Conservation (phyloP, 1,284 basidiomycete species). For the Mixia osmundae region DNA sequence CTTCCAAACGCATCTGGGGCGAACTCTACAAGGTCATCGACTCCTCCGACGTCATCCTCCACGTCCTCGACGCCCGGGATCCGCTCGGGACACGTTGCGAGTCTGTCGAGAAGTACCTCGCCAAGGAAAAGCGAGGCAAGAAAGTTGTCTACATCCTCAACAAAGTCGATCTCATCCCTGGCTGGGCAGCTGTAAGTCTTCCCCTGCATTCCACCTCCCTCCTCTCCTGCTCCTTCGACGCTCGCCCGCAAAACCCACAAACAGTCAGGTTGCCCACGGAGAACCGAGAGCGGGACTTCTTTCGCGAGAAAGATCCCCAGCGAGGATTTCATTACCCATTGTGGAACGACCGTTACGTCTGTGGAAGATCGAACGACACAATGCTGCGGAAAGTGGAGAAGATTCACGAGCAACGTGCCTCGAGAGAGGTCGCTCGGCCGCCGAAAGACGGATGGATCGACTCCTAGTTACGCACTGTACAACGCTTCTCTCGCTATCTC, state of each 20-base stretch:
- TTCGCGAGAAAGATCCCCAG: not conserved
- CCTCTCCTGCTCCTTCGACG: slow-evolving; percentile 1
- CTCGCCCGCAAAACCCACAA: slow-evolving; percentile 1
- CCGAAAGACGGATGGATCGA: not conserved
- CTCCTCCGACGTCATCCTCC: slow-evolving; percentile 87
- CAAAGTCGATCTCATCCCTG: slow-evolving; percentile 95
- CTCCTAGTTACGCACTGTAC: slow-evolving; percentile 10
- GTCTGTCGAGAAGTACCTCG: slow-evolving; percentile 77
- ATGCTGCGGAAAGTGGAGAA: too few relatives aligned
- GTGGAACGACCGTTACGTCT: slow-evolving; percentile 10
- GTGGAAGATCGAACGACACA: slow-evolving; percentile 9
- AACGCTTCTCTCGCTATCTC: not conserved
- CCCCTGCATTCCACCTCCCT: slow-evolving; percentile 3
- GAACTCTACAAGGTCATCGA: slow-evolving; percentile 99
- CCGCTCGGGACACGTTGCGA: slow-evolving; percentile 92
- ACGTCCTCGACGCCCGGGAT: slow-evolving; percentile 88
- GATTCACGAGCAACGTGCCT: slow-evolving; percentile 1
- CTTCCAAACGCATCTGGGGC: slow-evolving; percentile 82
- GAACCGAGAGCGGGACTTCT: not conserved
- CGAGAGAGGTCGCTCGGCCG: not conserved
- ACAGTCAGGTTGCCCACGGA: slow-evolving; percentile 9
- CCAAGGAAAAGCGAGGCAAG: slow-evolving; percentile 92
- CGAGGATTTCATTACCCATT: slow-evolving; percentile 1
- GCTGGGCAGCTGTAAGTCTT: slow-evolving; percentile 82
- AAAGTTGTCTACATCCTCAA: slow-evolving; percentile 92